Evolutionary conservation across 768 basidiomycete species (phyloP).

Genomic region (Boletus barrowsii): DNA sequence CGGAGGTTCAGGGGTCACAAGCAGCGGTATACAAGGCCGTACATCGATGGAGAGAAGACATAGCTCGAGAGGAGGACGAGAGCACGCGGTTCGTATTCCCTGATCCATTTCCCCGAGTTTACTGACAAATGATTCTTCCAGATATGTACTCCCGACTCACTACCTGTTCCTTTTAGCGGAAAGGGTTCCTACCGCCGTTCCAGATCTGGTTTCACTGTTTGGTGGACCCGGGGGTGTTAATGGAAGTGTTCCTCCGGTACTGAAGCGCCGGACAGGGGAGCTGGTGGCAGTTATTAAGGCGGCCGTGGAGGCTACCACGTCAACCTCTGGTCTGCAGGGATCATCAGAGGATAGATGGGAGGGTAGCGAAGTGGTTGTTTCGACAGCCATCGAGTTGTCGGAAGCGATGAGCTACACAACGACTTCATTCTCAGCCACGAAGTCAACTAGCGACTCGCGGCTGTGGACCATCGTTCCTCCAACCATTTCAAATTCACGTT

Average conservation of each 20-base stretch:
- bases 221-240: slow-evolving; percentile 22
- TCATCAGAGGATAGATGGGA: background rate
- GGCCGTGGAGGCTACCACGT: slow-evolving; percentile 33
- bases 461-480: slow-evolving; percentile 17
- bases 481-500: slow-evolving; percentile 16
- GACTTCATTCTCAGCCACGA: slow-evolving; percentile 6
- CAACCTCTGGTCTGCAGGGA: background rate
- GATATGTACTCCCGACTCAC: slow-evolving; percentile 77
- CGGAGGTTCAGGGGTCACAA: slow-evolving; percentile 41
- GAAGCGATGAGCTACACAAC: slow-evolving; percentile 6
- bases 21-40: slow-evolving; percentile 66
- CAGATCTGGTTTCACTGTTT: slow-evolving; percentile 58
- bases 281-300: slow-evolving; percentile 59
- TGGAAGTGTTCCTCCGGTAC: slow-evolving; percentile 54
- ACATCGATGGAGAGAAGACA: slow-evolving; percentile 79
- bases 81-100: slow-evolving; percentile 59
- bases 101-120: background rate
- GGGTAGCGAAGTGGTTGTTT: background rate
- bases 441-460: slow-evolving; percentile 11
- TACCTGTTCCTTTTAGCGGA: slow-evolving; percentile 73
- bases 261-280: slow-evolving; percentile 61
- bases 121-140: slow-evolving; percentile 20
- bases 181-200: slow-evolving; percentile 62
- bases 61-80: slow-evolving; percentile 84
- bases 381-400: background rate